Evolutionary conservation across 345 rosid genomes (phyloP), one percentile per base, ranked within the genome.

Genomic region (Noccaea caerulescens): DNA sequence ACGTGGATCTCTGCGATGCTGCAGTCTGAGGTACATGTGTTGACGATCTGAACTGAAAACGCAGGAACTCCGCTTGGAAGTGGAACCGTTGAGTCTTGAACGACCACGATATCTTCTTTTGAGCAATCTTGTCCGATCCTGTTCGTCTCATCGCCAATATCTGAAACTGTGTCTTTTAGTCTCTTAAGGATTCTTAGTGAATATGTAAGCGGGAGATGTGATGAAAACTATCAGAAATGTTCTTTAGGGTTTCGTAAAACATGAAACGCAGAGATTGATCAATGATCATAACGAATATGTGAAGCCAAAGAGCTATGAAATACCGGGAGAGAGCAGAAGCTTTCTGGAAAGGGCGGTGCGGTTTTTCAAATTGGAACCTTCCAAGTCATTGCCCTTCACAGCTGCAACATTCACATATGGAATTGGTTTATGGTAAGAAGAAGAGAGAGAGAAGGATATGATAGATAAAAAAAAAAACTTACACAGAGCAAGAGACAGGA

Each of bases 1-100:
- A 92, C 81, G 57, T 92, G 97, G 58, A 92, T 87, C 80, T 89
- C 68, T 50, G 80, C 64, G 39, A 92, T 84, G 44, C 76, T 75
- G 63, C 91, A 86, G 10, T 79, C 90, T 0, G 93, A 87, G 54
- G 41, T 81, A 57, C 90, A 80, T 0, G 54, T 36, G 63, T 87
- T 87, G 14, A 82, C 61, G 16, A 85, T 83, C 55, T 87, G 78
- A 30, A 87, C 90, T n/a, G 79, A 72, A 80, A 45, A 91, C 0
- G 87, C 53, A 8, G 96, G 96, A 58, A 89, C 81, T 50, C 96
- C 97, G 12, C 73, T 80, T 16, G 88, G 92, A 54, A 79, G 88
- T 1, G 90, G 86, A 13, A 72, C 58, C 27, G 86, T 80, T 1
- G 85, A 52, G 73, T 83, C 90, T 71, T 89, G 96, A 18, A 46